Conservation (phyloP, 306 rosid genomes). For the Trifolium dubium region DNA sequence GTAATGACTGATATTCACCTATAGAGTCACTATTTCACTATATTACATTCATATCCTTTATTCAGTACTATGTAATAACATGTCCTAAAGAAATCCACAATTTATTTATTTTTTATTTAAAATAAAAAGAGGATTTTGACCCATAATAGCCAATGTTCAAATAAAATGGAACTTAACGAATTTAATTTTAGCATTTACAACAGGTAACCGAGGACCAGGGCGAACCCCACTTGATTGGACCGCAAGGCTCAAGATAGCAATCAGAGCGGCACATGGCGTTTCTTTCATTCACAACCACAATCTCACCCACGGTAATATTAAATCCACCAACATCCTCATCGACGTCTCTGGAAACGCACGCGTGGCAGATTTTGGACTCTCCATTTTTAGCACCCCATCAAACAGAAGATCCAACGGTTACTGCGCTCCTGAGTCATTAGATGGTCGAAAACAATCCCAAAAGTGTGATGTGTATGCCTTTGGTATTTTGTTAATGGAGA, state of each 20-base stretch:
- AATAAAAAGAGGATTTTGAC: too few species aligned
- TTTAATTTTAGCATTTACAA: background rate
- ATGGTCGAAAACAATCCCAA: constrained; percentile 63
- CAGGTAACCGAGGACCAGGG: constrained; percentile 95
- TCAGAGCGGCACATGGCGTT: constrained; percentile 78
- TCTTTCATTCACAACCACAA: constrained; percentile 66
- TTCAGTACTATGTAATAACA: too few species aligned
- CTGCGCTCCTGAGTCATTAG: constrained; percentile 72
- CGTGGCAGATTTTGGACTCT: constrained; percentile 79
- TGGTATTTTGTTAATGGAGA: constrained; percentile 80
- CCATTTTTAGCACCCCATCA: constrained; percentile 50
- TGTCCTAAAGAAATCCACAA: too few species aligned
- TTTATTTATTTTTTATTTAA: too few species aligned
- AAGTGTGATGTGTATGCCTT: constrained; percentile 79
- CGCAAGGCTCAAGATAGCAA: constrained; percentile 79
- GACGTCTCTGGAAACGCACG: constrained; percentile 65
- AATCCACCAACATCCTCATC: constrained; percentile 76
- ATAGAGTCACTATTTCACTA: too few species aligned
- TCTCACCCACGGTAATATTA: constrained; percentile 81
- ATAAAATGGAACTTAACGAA: constrained; percentile 25
- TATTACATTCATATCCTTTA: too few species aligned
- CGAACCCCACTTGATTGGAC: constrained; percentile 92
- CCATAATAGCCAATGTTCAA: background rate
- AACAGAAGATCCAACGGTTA: constrained; percentile 65
- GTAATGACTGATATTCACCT: too few species aligned